phyloP scores from a whole-genome alignment of 139 green algal species.

The Coccomyxa sp. region DNA sequence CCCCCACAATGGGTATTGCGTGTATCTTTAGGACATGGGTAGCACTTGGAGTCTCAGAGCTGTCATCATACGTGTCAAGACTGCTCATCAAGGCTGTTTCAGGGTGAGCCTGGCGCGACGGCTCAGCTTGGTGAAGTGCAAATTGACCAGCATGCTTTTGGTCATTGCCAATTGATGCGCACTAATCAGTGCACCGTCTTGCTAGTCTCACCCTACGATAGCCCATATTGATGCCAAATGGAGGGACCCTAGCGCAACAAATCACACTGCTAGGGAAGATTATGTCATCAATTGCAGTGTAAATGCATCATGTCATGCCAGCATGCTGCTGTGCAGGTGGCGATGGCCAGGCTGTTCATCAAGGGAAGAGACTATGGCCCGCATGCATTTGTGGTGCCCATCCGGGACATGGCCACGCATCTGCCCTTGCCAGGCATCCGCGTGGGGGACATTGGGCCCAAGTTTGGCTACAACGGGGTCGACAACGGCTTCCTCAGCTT shows the following conservation, averaged over 20 bases:
- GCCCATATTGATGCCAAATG: too few relatives aligned
- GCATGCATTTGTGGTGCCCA: constrained; percentile 83
- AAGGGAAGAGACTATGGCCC: constrained; percentile 70
- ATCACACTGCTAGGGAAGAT: not conserved
- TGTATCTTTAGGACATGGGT: not conserved
- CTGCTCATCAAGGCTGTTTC: too few relatives aligned
- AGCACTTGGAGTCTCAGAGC: not conserved
- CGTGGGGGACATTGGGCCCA: constrained; percentile 94
- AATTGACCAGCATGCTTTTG: too few relatives aligned
- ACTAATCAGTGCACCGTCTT: too few relatives aligned
- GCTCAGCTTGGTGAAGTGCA: too few relatives aligned
- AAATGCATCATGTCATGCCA: too few relatives aligned
- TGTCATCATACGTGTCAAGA: not conserved
- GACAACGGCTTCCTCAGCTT: constrained; percentile 76
- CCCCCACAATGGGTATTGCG: not conserved
- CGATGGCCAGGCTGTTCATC: constrained; percentile 88
- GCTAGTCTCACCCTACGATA: too few relatives aligned
- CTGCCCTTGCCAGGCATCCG: constrained; percentile 77
- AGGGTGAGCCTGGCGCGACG: too few relatives aligned
- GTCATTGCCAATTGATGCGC: too few relatives aligned
- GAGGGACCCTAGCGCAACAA: not conserved
- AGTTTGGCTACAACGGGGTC: constrained; percentile 85
- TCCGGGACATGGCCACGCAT: constrained; percentile 78
- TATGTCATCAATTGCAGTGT: too few relatives aligned
- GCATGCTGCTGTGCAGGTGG: not conserved